Base-by-base conservation (phyloP, 192 early-diverging fungal species). In the Radiomyces spectabilis region DNA sequence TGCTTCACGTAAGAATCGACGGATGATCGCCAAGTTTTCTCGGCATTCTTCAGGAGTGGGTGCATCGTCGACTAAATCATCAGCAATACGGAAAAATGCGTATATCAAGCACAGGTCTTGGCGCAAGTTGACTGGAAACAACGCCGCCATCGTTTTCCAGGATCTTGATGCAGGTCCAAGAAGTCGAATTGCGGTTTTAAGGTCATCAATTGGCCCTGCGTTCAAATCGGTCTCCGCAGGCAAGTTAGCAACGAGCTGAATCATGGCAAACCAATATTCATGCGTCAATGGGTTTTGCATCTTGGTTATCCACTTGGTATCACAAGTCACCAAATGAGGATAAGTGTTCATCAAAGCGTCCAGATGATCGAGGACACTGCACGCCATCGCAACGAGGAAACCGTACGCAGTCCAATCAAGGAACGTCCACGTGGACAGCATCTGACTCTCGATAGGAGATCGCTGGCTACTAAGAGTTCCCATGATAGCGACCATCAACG, bases 321-420 rank as follows among this genome's bases (percentile, higher is more conserved):
- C 41, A 7, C 42, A 1, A 15, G 30, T 45, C 6, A 37, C 43
- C 24, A 62, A 30, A 18, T 55, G 48, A 34, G 67, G 67, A 41
- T 57, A 69, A 7, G 41, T 63, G 22, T 65, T 51, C 8, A 69
- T 24, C 18, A 69, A 37, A 8, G 67, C 60, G 38, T 69, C 61
- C 6, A 51, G 25, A n/a, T 63, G 34, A 39, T 69, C 67, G 22
- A 69, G 41, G 2, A 42, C 27, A 44, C 41, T 41, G 40, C 45
- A 58, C 10, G 42, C 42, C 37, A 58, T 30, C 2, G 55, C 61
- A 13, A 69, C 8, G 5, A 47, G 29, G 18, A 19, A 25, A 10
- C 21, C 51, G 7, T 68, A 25, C 21, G 77, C 40, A 42, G 65
- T 54, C 58, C 76, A 79, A 12, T 68, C 34, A 1, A 57, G 54